Base-by-base conservation (phyloP, 1,284 basidiomycete genomes). In the Microbotryum lychnidis-dioicae region DNA sequence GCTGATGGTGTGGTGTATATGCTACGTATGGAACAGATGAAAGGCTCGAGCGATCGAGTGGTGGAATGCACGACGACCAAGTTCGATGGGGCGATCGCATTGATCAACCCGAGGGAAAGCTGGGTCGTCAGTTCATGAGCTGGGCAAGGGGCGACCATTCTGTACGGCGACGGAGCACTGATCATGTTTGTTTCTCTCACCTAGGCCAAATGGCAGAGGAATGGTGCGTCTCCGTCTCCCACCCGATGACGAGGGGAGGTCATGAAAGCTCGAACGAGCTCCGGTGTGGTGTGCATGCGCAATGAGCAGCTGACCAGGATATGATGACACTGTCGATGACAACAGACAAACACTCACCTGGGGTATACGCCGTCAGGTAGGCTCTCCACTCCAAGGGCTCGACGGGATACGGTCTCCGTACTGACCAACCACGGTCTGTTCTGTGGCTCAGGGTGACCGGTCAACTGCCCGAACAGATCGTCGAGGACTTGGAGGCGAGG, bases 81-180 rank as follows among this genome's bases (percentile, higher is more conserved):
- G 68, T 98, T 89, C 72, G 94, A 97, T 72, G 96, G 96, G 21
- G 82, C 91, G 55, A 89, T 97, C 70, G 85, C 91, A 6, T 84
- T 93, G 67, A 84, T 93, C 59, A 84, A 91, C 71, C 89, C 93
- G 1, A 86, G 91, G 70, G 82, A 84, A 64, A 93, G 90, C 76
- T 98, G 94, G 94, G 92, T 97, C 12, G 89, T 90, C 18, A 81
- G 87, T 63, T 12, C 14, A 6, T n/a, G 25, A 12, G 10, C 6
- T 16, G 3, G 31, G 31, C 31, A 31, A 1, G 25, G 31, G 31
- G 31, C 31, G 31, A 31, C 31, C 31, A 31, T 25, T 10, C 5
- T 9, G 48, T 4, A 10, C 21, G 10, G 7, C 7, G n/a, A 25
- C 8, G 70, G 70, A 57, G 73, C 69, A 71, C 69, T 70, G 47